These are phyloP conservation scores for Acephala macrosclerotiorum DNA, from an alignment of 2,329 filamentous ascomycete species.

Conservation along the genomic window DNA sequence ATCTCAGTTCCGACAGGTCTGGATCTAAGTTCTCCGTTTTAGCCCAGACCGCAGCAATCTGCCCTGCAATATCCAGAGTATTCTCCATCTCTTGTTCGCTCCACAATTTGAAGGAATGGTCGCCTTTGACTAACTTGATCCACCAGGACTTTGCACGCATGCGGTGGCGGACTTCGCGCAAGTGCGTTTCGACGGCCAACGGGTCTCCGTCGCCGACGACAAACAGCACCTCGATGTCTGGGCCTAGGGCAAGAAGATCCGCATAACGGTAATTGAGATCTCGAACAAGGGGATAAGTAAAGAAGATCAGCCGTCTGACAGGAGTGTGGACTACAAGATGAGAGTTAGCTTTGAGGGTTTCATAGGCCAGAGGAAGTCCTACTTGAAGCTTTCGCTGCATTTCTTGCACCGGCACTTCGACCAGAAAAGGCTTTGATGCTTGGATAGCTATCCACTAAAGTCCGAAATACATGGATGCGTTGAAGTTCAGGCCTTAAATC, in stretches of 20 bases:
- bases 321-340: slow-evolving; percentile 9
- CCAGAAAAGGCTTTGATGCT: slow-evolving; percentile 12
- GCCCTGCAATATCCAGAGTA: slow-evolving; percentile 14
- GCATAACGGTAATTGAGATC: slow-evolving; percentile 12
- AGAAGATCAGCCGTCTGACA: slow-evolving; percentile 15
- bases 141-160: slow-evolving; percentile 23
- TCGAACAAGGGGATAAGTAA: slow-evolving; percentile 19
- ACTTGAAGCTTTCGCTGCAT: slow-evolving; percentile 14
- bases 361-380: neutral
- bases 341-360: slow-evolving; percentile 6
- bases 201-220: slow-evolving; percentile 18
- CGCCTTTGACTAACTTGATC: slow-evolving; percentile 12
- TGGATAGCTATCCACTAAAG: slow-evolving; percentile 14
- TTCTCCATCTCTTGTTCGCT: slow-evolving; percentile 11
- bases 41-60: slow-evolving; percentile 13
- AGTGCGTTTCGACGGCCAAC: slow-evolving; percentile 12
- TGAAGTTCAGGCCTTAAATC: no score
- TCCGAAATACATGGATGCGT: slow-evolving; percentile 9
- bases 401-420: slow-evolving; percentile 12
- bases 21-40: slow-evolving; percentile 10
- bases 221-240: slow-evolving; percentile 19
- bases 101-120: slow-evolving; percentile 9
- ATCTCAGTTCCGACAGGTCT: slow-evolving; percentile 10
- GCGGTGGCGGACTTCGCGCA: slow-evolving; percentile 15
- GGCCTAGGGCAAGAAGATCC: slow-evolving; percentile 16